Evolutionary conservation across 2,329 filamentous ascomycete genomes (phyloP).

Genomic region (Elsinoe australis): DNA sequence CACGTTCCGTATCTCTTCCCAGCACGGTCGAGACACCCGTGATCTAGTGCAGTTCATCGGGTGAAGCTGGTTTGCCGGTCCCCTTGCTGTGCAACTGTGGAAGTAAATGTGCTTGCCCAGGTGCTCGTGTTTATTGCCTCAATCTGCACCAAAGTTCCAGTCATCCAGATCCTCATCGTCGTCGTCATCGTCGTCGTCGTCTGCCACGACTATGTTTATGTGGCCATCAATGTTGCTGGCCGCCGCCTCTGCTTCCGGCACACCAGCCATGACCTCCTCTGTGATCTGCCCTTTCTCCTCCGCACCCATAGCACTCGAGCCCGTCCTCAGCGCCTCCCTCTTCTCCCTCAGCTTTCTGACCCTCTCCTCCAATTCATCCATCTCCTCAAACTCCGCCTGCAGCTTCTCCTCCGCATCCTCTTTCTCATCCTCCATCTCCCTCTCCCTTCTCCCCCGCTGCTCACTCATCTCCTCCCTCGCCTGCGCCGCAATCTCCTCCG

Average conservation of each 20-base stretch:
- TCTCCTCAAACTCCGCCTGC: constrained; percentile 44
- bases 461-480: constrained; percentile 38
- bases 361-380: constrained; percentile 42
- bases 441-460: constrained; percentile 37
- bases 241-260: neutral
- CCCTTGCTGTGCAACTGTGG: too few relatives aligned
- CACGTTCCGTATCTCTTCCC: too few relatives aligned
- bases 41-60: too few relatives aligned
- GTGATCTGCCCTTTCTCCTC: neutral
- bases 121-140: too few relatives aligned
- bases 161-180: constrained; percentile 23
- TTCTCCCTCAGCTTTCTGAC: constrained; percentile 40
- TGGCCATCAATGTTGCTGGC: neutral
- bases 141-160: constrained; percentile 23
- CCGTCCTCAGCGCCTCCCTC: constrained; percentile 36
- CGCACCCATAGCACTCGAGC: constrained; percentile 21
- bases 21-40: too few relatives aligned
- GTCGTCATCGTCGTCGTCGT: constrained; percentile 23
- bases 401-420: constrained; percentile 35
- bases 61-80: too few relatives aligned
- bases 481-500: constrained; percentile 40
- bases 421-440: constrained; percentile 41
- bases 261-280: neutral
- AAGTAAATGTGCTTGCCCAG: too few relatives aligned
- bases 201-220: neutral